Conservation (phyloP, 352 stramenopile species). For the Phytophthora idaei region DNA sequence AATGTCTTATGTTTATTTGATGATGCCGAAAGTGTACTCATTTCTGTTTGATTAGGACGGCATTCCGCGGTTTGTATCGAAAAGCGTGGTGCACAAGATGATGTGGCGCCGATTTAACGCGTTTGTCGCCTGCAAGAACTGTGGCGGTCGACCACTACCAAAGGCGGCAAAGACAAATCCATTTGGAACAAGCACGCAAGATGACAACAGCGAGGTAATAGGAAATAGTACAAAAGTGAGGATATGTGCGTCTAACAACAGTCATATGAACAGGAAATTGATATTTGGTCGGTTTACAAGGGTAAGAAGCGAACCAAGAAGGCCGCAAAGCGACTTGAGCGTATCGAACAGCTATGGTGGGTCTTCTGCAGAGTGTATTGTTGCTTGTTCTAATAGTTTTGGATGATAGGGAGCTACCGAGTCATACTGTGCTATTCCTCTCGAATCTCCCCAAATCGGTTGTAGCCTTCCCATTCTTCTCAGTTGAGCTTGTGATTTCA, state of each 20-base stretch:
- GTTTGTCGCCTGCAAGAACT: constrained; percentile 76
- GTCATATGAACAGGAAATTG: constrained; percentile 48
- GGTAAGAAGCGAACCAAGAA: constrained; percentile 60
- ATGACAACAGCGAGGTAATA: constrained; percentile 29
- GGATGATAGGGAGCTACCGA: constrained; percentile 49
- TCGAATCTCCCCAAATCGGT: constrained; percentile 77
- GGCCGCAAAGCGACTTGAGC: constrained; percentile 38
- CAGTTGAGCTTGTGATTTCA: constrained; percentile 48
- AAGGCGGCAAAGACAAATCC: constrained; percentile 31
- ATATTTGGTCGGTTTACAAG: constrained; percentile 64
- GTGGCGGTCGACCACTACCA: constrained; percentile 52
- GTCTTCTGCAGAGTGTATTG: neutral
- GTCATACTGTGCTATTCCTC: constrained; percentile 59
- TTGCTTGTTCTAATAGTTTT: neutral
- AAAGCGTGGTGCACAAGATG: constrained; percentile 45
- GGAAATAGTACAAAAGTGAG: neutral
- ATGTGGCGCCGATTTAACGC: constrained; percentile 76
- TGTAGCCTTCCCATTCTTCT: constrained; percentile 72
- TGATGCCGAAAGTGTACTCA: neutral
- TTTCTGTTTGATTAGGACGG: constrained; percentile 43
- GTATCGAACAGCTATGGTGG: constrained; percentile 62
- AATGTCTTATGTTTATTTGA: neutral
- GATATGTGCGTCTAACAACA: neutral
- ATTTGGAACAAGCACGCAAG: constrained; percentile 11
- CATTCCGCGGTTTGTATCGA: constrained; percentile 66